Evolutionary conservation across 2,329 filamentous ascomycete genomes (phyloP).

Genomic region (Stachybotrys chlorohalonatus): DNA sequence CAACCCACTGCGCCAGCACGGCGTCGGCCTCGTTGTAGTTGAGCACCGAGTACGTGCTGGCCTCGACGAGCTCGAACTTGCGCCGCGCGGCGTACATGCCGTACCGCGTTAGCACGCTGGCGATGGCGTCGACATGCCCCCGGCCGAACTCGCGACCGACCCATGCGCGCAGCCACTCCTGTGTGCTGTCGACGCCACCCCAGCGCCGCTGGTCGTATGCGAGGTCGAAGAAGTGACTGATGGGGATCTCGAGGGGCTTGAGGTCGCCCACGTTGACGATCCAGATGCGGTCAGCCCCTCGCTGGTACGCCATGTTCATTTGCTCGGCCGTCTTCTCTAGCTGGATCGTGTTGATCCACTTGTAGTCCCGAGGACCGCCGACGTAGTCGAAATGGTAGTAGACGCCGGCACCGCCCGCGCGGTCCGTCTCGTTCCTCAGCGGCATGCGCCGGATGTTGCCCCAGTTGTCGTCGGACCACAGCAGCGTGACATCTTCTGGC

Average conservation of each 20-base stretch:
- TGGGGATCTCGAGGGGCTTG: slow-evolving; percentile 48
- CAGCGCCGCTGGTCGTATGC: slow-evolving; percentile 42
- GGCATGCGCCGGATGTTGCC: slow-evolving; percentile 52
- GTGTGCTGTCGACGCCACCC: slow-evolving; percentile 25
- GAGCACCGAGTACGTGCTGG: slow-evolving; percentile 44
- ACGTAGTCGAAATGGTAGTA: slow-evolving; percentile 56
- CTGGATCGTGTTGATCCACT: slow-evolving; percentile 44
- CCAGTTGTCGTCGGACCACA: slow-evolving; percentile 57
- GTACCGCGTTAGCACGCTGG: slow-evolving; percentile 33
- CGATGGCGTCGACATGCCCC: slow-evolving; percentile 34
- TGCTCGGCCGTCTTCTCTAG: slow-evolving; percentile 19
- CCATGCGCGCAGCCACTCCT: slow-evolving; percentile 29
- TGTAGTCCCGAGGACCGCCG: slow-evolving; percentile 50
- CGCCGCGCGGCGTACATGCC: slow-evolving; percentile 45
- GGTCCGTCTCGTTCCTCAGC: slow-evolving; percentile 38
- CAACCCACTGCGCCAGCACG: slow-evolving; percentile 43
- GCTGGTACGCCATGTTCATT: slow-evolving; percentile 40
- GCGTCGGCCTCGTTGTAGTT: slow-evolving; percentile 52
- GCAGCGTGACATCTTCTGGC: slow-evolving; percentile 51
- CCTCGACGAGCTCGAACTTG: slow-evolving; percentile 52
- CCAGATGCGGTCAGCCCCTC: slow-evolving; percentile 45
- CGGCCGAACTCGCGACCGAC: slow-evolving; percentile 41
- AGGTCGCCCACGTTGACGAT: slow-evolving; percentile 55
- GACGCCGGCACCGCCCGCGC: slow-evolving; percentile 49
- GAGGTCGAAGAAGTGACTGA: slow-evolving; percentile 46